phyloP scores from a whole-genome alignment of 768 basidiomycete species.

The Melanogaster broomeanus region DNA sequence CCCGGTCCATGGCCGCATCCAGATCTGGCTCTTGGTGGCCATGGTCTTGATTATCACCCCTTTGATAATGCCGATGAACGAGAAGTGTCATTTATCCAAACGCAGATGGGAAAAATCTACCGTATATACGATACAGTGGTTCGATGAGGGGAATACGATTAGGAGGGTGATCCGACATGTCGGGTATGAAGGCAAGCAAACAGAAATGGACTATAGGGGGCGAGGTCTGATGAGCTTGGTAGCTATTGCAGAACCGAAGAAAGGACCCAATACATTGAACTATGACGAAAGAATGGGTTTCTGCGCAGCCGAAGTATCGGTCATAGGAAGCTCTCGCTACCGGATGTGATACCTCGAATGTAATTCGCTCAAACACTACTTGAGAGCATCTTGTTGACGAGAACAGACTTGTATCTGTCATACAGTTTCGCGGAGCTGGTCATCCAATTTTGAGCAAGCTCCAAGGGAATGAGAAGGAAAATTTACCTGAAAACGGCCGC shows the following conservation, averaged over 20 bases:
- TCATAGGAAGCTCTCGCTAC: background rate
- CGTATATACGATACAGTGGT: conserved; percentile 12
- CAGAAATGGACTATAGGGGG: background rate
- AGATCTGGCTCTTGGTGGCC: conserved; percentile 25
- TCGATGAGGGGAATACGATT: background rate
- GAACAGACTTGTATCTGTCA: conserved; percentile 63
- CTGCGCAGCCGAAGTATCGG: background rate
- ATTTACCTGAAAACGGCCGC: conserved; percentile 75
- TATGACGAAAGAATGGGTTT: background rate
- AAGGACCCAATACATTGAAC: background rate
- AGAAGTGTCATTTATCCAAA: background rate
- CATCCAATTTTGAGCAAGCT: conserved; percentile 3
- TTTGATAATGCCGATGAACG: background rate
- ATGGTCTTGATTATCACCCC: conserved; percentile 1
- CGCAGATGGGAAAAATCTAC: conserved; percentile 4
- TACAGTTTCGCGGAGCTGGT: conserved; percentile 72
- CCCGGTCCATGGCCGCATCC: background rate
- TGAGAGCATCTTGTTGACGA: conserved; percentile 50
- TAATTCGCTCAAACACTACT: conserved; percentile 17
- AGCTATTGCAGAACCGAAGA: background rate
- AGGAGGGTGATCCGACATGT: background rate
- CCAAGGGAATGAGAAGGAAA: background rate
- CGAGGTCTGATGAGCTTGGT: too few species aligned
- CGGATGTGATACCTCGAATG: too few species aligned
- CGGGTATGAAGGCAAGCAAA: background rate